Evolutionary conservation across 192 early-diverging fungal genomes (phyloP), one percentile per base, ranked within the genome.

Genomic region (Linnemannia hyalina): DNA sequence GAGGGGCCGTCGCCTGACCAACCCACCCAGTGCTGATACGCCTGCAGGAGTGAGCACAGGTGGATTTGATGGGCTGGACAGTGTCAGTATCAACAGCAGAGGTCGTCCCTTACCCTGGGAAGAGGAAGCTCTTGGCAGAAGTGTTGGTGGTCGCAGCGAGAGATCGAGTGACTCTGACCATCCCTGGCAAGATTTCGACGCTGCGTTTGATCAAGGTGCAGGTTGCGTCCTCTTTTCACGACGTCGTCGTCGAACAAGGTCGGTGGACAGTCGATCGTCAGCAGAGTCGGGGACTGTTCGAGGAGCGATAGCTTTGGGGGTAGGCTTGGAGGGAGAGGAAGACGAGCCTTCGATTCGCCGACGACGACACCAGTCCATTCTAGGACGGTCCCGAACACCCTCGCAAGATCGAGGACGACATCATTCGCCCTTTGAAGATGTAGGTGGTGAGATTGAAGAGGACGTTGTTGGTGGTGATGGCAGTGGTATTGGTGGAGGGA

Each of bases 31-130:
- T 10, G 16, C n/a, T 6, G 44, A 42, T 16, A 77, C 76, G 23
- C 60, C 75, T 40, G 44, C 55, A 35, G 81, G 54, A 29, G 55
- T 68, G 26, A 72, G 70, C 9, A 40, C 35, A 16, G 68, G 65
- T 41, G 63, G 76, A 52, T 52, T 52, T 52, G 18, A 2, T 22
- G 49, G 8, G 32, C 29, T 71, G 20, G n/a, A 18, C 32, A 69
- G 57, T 18, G 16, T 52, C 4, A 44, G 57, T 18, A 16, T 22
- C 4, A 44, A 60, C 15, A 54, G 40, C 1, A 32, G 42, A 13
- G 23, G 54, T 49, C 36, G 35, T 41, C 36, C 49, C 11, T 75
- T 83, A 73, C 77, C 77, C 9, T 83, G 82, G 82, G 74, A 72
- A 11, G 35, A 68, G 6, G 72, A 70, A 6, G 26, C 29, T 29